Percentiles rank a stretch among this genome's conserved stretches.
These are phyloP conservation scores for Botrytis squamosa DNA, from an alignment of 2,329 filamentous ascomycete species.

Conservation along the genomic window DNA sequence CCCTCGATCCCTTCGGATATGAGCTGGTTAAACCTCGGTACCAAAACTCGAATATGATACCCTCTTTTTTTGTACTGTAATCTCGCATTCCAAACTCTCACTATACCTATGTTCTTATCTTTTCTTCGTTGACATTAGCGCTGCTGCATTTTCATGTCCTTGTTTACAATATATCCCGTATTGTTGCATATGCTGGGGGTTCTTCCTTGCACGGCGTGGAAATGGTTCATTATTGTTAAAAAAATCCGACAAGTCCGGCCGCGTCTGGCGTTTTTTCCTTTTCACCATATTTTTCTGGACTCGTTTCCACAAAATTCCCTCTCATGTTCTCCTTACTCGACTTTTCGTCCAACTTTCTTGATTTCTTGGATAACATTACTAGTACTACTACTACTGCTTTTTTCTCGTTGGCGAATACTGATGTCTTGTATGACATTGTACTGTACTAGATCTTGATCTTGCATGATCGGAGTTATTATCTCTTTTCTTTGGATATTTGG, in stretches of 20 bases:
- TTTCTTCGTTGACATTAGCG: constrained; percentile 18
- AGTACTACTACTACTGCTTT: neutral
- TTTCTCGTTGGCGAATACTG: constrained; percentile 5
- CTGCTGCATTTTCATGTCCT: constrained; percentile 11
- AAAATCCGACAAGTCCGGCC: neutral
- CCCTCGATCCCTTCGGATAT: constrained; percentile 54
- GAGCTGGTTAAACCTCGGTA: constrained; percentile 75
- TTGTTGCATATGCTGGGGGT: constrained; percentile 20
- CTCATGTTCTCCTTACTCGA: constrained; percentile 10
- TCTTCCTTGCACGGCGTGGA: constrained; percentile 6
- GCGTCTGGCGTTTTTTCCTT: constrained; percentile 10
- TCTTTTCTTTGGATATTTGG: constrained; percentile 16
- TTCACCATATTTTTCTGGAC: neutral
- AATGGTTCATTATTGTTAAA: constrained; percentile 6
- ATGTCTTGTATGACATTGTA: constrained; percentile 15
- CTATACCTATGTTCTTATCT: constrained; percentile 10
- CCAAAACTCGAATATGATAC: constrained; percentile 30
- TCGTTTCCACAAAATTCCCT: constrained; percentile 1
- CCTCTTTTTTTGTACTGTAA: constrained; percentile 15
- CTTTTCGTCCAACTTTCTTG: neutral
- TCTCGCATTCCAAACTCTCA: constrained; percentile 14
- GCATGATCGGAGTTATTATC: constrained; percentile 13
- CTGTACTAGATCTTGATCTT: constrained; percentile 16
- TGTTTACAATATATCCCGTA: constrained; percentile 14
- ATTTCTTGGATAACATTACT: constrained; percentile 6